phyloP scores from a whole-genome alignment of 345 rosid species.

The Populus deltoides region DNA sequence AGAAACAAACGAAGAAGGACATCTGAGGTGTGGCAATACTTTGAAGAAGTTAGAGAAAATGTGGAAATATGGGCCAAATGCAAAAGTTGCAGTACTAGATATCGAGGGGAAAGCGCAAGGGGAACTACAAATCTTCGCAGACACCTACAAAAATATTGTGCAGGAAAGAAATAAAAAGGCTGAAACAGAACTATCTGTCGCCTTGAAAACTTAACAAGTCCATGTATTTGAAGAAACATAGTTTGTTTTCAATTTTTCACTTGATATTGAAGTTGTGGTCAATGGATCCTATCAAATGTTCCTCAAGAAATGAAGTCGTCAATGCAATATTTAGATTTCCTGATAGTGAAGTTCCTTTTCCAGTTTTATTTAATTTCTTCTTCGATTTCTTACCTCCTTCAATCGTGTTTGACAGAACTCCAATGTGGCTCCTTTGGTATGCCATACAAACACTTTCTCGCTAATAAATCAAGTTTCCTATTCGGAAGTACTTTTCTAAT shows the following conservation, averaged over 20 bases:
- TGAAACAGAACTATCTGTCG: not conserved
- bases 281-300: not conserved
- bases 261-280: not conserved
- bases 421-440: too few species aligned
- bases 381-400: not conserved
- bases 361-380: too few species aligned
- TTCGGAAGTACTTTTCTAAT: too few species aligned
- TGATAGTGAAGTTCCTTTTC: not conserved
- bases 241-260: not conserved
- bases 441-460: too few species aligned
- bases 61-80: not conserved
- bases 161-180: not conserved
- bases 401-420: too few species aligned
- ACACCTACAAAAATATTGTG: not conserved
- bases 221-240: not conserved
- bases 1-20: not conserved
- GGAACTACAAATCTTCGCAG: not conserved
- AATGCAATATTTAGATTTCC: not conserved
- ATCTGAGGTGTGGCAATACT: not conserved
- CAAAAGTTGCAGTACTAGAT: not conserved
- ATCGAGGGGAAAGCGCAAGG: not conserved
- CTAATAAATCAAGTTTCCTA: too few species aligned
- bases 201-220: not conserved
- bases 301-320: not conserved
- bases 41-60: not conserved